Evolutionary conservation across 805 yeast species (phyloP), one percentile per base, ranked within the genome.

Genomic region (Kodamaea hsintzibuensis): DNA sequence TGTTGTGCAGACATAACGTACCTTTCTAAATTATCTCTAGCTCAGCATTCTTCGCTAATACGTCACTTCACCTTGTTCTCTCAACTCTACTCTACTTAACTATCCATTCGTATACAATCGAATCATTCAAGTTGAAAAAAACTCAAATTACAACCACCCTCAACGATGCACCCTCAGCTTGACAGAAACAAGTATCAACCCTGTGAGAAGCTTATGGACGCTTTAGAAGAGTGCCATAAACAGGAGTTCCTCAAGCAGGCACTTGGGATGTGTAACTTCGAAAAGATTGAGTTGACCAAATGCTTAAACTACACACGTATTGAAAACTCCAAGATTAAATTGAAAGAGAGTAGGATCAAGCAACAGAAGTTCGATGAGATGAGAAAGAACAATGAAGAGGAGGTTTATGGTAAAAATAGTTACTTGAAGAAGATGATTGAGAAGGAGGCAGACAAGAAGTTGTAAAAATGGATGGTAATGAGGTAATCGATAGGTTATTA

Each of bases 191-290:
- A 79, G 54, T 75, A 76, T 56, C 75, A 70, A 47, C 70, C 88
- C 16, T 93, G 99, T 69, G 84, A 82, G 50, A 89, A 86, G 57
- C 79, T 91, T 42, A 91, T 95, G 68, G 85, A 86, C 57, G 97
- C 96, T 0, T 80, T 93, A 5, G 96, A 93, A 62, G 86, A 89
- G 66, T 93, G 99, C 67, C 97, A 92, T 63, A 79, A 83, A 55
- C 79, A 79, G 52, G 87, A 85, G 52, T 87, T 85, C 60, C 61
- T 88, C 55, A 79, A 82, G 59, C 83, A 88, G 66, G 85, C 89
- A 7, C 74, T 90, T 60, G 98, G 98, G 25, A 77, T 82, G 55
- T 93, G 99, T 72, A 90, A 91, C 70, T 84, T 85, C 51, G 86
- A 88, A 62, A 91, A 91, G 63, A 89, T 88, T 57, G 92, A 88